Evolutionary conservation across 768 basidiomycete species (phyloP), one percentile per base, ranked within the genome.

Genomic region (Lactarius sp.): DNA sequence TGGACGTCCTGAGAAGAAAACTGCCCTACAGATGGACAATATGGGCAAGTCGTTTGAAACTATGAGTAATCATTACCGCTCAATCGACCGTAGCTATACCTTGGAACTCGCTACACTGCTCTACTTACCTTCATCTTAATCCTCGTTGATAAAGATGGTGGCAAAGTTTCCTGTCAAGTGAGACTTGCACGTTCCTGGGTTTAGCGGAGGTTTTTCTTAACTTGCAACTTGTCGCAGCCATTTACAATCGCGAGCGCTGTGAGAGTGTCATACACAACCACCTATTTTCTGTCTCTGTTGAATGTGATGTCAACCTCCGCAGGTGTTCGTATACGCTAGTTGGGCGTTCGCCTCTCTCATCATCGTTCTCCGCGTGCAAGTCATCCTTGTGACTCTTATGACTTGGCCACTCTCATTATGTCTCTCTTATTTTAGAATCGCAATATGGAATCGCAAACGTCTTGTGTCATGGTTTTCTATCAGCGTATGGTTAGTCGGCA

Each of bases 51-150:
- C 13, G 37, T 52, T 51, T 31, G 16, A 10, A 9, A 6, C 12
- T 39, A 31, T 31, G 6, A 18, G 27, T 18, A 8, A 18, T 31
- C 16, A n/a, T n/a, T 22, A 39, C 22, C 37, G 1, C 2, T 27
- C 27, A 39, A 59, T n/a, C 16, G 33, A 52, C 8, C n/a, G 31
- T n/a, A 63, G 62, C 20, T 58, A 20, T 63, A 63, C n/a, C 44
- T 63, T 4, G 56, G 56, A 46, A 52, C 41, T 6, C 62, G 62
- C 18, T 62, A 62, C 42, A 27, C 47, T 3, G 18, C 16, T 13
- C 27, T 59, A 39, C 27, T 27, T 27, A 27, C 27, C 27, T 27
- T 51, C 37, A 39, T 59, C 22, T 12, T 51, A 3, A 41, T 59
- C 37, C 39, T 59, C 37, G n/a, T 51, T 18, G 22, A 18, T 31